Evolutionary conservation across 345 rosid species (phyloP).

Genomic region (Laguncularia racemosa): DNA sequence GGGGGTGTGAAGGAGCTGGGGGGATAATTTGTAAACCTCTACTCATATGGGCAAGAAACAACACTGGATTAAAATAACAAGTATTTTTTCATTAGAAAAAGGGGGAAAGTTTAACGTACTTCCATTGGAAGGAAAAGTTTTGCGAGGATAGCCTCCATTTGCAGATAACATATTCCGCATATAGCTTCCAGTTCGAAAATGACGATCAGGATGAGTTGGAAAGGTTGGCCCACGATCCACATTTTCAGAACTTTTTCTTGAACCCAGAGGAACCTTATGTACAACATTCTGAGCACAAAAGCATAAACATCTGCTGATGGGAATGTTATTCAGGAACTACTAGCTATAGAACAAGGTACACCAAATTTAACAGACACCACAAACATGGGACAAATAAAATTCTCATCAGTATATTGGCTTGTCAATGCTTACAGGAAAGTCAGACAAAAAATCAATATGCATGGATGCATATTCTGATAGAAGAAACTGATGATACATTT

Average conservation of each 20-base stretch:
- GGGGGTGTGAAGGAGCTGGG: too few species aligned
- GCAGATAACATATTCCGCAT: slow-evolving; percentile 28
- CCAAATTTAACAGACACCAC: too few species aligned
- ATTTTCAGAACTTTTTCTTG: slow-evolving; percentile 32
- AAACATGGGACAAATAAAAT: too few species aligned
- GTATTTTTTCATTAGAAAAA: neutral
- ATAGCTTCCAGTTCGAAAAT: slow-evolving; percentile 40
- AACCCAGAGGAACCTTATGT: slow-evolving; percentile 26
- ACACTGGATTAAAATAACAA: neutral
- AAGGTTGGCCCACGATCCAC: slow-evolving; percentile 3
- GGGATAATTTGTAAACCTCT: neutral
- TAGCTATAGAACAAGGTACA: too few species aligned
- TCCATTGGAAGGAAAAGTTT: slow-evolving; percentile 9
- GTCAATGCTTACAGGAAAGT: too few species aligned
- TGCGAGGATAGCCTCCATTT: slow-evolving; percentile 19
- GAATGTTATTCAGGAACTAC: too few species aligned
- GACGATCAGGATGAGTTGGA: slow-evolving; percentile 23
- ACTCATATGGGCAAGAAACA: slow-evolving; percentile 1
- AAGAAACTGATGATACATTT: too few species aligned
- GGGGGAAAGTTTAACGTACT: neutral
- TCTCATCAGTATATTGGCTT: too few species aligned
- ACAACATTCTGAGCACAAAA: slow-evolving; percentile 34
- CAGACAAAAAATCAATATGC: too few species aligned
- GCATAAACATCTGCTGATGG: too few species aligned
- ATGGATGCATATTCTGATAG: too few species aligned